phyloP scores from a whole-genome alignment of 1,284 basidiomycete species.

The Papiliotrema terrestris region DNA sequence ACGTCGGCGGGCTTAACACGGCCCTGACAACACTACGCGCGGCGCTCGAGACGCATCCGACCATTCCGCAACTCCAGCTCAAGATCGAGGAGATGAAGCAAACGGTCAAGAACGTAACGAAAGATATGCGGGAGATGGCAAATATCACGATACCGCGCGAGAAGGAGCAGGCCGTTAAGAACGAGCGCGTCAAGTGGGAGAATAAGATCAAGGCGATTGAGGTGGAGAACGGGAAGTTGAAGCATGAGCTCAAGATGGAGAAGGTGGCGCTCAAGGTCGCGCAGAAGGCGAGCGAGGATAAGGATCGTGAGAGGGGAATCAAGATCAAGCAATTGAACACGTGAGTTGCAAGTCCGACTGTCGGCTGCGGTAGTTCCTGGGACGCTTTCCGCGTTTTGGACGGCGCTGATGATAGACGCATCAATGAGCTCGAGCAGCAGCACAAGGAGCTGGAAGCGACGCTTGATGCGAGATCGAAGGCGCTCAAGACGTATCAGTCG shows the following conservation, averaged over 20 bases:
- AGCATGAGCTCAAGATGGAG: not conserved
- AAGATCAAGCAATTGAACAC: conserved; percentile 9
- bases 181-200: not conserved
- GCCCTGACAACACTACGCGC: conserved; percentile 24
- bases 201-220: not conserved
- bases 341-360: conserved; percentile 11
- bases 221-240: not conserved
- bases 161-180: not conserved
- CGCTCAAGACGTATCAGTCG: conserved; percentile 18
- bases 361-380: not conserved
- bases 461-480: conserved; percentile 23
- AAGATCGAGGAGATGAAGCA: not conserved
- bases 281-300: not conserved
- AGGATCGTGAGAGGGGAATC: conserved; percentile 7
- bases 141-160: conserved; percentile 1
- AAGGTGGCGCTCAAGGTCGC: conserved; percentile 2
- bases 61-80: conserved; percentile 16
- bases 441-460: conserved; percentile 7
- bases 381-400: not conserved
- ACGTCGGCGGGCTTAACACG: conserved; percentile 25
- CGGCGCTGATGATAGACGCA: conserved; percentile 8
- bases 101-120: not conserved
- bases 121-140: not conserved
- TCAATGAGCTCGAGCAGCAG: conserved; percentile 11
- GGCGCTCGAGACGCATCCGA: conserved; percentile 20